Percentiles rank a stretch among this genome's conserved stretches.
Conservation (phyloP, 305 asterid species). For the Ajuga reptans region DNA sequence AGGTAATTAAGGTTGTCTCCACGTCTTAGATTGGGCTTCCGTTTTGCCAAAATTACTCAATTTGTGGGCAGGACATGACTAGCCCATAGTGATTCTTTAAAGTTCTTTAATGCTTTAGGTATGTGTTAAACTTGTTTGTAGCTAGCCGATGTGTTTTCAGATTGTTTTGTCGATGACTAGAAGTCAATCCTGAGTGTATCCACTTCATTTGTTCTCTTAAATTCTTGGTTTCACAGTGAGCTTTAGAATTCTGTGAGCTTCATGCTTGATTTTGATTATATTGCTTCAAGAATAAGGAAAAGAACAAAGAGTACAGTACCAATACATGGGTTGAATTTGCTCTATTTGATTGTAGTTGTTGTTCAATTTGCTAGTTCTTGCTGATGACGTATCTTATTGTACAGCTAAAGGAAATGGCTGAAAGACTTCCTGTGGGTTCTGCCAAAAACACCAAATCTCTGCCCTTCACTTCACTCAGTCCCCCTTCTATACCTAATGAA, state of each 20-base stretch:
- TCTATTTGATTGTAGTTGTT: not conserved
- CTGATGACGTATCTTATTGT: constrained; percentile 20
- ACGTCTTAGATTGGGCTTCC: not conserved
- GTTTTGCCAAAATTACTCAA: not conserved
- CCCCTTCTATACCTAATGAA: constrained; percentile 39
- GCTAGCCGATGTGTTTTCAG: not conserved
- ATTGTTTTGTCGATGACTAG: not conserved
- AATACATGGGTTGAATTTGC: not conserved
- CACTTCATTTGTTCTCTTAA: not conserved
- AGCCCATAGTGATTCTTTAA: not conserved
- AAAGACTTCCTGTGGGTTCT: constrained; percentile 82
- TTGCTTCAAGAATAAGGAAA: not conserved
- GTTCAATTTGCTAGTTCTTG: constrained; percentile 13
- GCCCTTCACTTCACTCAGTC: constrained; percentile 38
- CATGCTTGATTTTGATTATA: not conserved
- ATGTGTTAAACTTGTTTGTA: not conserved
- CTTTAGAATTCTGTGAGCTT: not conserved
- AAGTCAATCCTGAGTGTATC: not conserved
- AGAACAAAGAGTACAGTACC: not conserved
- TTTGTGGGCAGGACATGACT: not conserved
- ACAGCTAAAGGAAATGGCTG: constrained; percentile 93
- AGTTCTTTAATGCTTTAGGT: not conserved
- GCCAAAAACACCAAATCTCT: constrained; percentile 57
- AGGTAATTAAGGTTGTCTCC: not conserved
- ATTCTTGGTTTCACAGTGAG: not conserved